Evolutionary conservation across 345 rosid species (phyloP).

Genomic region (Aquilaria malaccensis): DNA sequence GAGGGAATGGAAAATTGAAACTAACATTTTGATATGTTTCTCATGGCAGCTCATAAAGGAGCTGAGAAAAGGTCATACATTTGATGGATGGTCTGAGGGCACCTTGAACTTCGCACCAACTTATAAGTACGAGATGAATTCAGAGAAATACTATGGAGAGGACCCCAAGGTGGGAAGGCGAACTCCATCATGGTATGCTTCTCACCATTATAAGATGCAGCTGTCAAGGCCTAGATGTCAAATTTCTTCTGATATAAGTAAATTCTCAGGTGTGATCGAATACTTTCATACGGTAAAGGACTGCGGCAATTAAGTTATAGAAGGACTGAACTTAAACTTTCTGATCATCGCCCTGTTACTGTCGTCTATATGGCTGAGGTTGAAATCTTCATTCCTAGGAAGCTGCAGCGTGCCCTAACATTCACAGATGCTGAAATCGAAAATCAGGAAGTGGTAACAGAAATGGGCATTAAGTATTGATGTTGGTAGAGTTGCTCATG

Average conservation of each 20-base stretch:
- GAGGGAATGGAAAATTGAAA: too few species aligned
- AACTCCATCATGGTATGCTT: slow-evolving; percentile 62
- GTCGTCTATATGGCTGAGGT: slow-evolving; percentile 69
- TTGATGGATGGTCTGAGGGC: slow-evolving; percentile 88
- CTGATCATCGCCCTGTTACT: slow-evolving; percentile 92
- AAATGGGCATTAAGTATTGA: slow-evolving; percentile 15
- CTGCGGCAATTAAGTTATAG: slow-evolving; percentile 56
- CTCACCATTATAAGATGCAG: not conserved
- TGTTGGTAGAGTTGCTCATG: slow-evolving; percentile 22
- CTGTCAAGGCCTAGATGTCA: not conserved
- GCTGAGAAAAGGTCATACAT: slow-evolving; percentile 50
- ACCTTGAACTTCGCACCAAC: slow-evolving; percentile 61
- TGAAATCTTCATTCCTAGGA: slow-evolving; percentile 62
- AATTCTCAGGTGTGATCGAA: slow-evolving; percentile 71
- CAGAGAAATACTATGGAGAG: slow-evolving; percentile 60
- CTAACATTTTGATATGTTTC: not conserved
- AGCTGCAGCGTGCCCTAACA: slow-evolving; percentile 72
- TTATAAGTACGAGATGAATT: slow-evolving; percentile 62
- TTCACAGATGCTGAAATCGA: slow-evolving; percentile 77
- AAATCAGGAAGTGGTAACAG: slow-evolving; percentile 24
- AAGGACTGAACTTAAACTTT: slow-evolving; percentile 55
- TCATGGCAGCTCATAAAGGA: slow-evolving; percentile 51
- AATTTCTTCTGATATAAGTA: not conserved
- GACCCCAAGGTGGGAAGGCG: slow-evolving; percentile 69
- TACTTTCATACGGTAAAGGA: slow-evolving; percentile 69